phyloP scores from a whole-genome alignment of 2,329 filamentous ascomycete genomes.

The Pseudogymnoascus sp. region DNA sequence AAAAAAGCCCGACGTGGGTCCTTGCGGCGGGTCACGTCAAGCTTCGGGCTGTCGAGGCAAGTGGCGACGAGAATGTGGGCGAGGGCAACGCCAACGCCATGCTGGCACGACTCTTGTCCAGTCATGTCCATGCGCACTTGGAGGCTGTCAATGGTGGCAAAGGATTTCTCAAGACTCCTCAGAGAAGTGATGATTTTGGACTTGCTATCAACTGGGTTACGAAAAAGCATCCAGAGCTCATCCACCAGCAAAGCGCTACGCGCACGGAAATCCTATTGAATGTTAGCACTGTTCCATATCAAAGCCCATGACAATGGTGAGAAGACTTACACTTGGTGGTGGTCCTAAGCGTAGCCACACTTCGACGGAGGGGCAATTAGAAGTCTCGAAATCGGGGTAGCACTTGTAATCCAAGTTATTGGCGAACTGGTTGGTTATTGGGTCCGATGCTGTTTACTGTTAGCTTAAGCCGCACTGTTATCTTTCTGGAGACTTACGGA shows the following conservation, averaged over 20 bases:
- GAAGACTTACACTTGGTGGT: slow-evolving; percentile 21
- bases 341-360: slow-evolving; percentile 22
- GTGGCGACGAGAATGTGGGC: not conserved
- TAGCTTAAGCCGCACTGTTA: slow-evolving; percentile 12
- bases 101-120: not conserved
- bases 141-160: not conserved
- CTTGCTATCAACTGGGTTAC: slow-evolving; percentile 5
- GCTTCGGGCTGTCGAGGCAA: not conserved
- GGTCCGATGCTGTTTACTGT: not conserved
- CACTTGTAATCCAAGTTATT: slow-evolving; percentile 27
- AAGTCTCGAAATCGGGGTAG: slow-evolving; percentile 28
- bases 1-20: not conserved
- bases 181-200: not conserved
- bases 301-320: not conserved
- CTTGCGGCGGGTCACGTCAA: not conserved
- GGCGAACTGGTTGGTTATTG: slow-evolving; percentile 12
- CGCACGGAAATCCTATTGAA: slow-evolving; percentile 2
- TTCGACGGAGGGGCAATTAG: slow-evolving; percentile 19
- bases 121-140: not conserved
- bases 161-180: not conserved
- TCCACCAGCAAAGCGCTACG: not conserved
- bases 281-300: not conserved
- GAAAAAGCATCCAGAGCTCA: slow-evolving; percentile 1
- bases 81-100: not conserved
- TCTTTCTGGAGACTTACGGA: slow-evolving; percentile 21